Evolutionary conservation across 352 stramenopile species (phyloP), one percentile per base, ranked within the genome.

Genomic region (Plasmopara muralis): DNA sequence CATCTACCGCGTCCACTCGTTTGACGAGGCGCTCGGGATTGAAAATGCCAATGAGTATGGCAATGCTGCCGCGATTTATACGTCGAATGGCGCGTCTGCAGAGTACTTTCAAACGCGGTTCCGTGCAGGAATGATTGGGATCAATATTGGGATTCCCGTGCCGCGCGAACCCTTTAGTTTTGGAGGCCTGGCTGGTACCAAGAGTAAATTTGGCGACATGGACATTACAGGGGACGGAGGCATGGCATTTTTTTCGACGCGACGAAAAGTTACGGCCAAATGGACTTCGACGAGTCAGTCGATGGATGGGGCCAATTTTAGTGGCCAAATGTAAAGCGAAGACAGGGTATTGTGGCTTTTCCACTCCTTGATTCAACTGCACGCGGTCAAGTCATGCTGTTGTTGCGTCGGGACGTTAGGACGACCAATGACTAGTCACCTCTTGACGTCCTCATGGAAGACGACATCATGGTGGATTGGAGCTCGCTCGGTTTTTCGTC

Each of bases 1-100:
- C 20, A 78, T 98, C 0, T 68, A 86, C 43, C 55, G 72, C 9
- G 85, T 96, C 2, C 53, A 53, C 1, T 85, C 87, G 14, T 96
- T 95, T 57, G 87, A 98, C 6, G 91, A 98, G 47, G 96, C 96
- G 5, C 70, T 99, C 37, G 72, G 66, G 37, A 97, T 99, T 60
- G 95, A 98, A 62, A 98, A 98, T 72, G 70, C 56, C 9, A 98
- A 96, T 72, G 92, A 94, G 28, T 98, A 97, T 74, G 96, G 96
- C 12, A 99, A 99, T 68, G 96, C 95, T 3, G 95, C 94, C 6
- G 97, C 85, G 43, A 84, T 99, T 40, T 99, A 98, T 66, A 99
- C 96, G 9, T 94, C 78, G 3, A 96, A 92, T 65, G 93, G 92
- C 10, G 94, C 72, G 3, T 84, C 79, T 63, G 95, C 95, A 4